These are phyloP conservation scores for Exophiala spinifera DNA, from an alignment of 2,329 filamentous ascomycete species.

Conservation along the genomic window DNA sequence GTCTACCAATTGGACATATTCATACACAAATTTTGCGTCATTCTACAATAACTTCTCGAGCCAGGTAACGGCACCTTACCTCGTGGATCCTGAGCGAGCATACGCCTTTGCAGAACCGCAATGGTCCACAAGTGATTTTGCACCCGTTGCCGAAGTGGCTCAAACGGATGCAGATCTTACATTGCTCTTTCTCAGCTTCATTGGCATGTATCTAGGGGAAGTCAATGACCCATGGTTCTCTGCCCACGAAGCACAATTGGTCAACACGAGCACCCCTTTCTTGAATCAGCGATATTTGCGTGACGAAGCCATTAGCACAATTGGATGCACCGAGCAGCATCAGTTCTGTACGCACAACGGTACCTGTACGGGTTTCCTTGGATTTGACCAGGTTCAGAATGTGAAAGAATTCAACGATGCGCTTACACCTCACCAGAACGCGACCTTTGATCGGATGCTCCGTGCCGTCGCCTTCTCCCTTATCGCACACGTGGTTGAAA, in stretches of 20 bases:
- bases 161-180: constrained; percentile 12
- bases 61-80: constrained; percentile 19
- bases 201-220: constrained; percentile 16
- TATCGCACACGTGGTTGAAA: constrained; percentile 3
- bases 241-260: constrained; percentile 4
- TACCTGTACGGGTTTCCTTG: constrained; percentile 16
- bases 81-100: constrained; percentile 8
- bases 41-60: constrained; percentile 19
- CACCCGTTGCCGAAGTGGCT: constrained; percentile 12
- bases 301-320: constrained; percentile 15
- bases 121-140: constrained; percentile 13
- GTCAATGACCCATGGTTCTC: constrained; percentile 26
- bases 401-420: constrained; percentile 7
- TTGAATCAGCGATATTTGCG: constrained; percentile 13
- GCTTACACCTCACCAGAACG: constrained; percentile 14
- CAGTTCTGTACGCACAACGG: constrained; percentile 18
- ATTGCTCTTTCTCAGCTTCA: constrained; percentile 21
- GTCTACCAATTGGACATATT: constrained; percentile 21
- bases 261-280: neutral
- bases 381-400: constrained; percentile 23
- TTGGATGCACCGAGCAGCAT: constrained; percentile 24
- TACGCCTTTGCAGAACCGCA: constrained; percentile 1
- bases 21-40: constrained; percentile 19
- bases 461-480: constrained; percentile 7
- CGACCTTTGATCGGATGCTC: constrained; percentile 22